Percentiles rank a stretch among this genome's conserved stretches.
Conservation (phyloP, 75 land plant species). For the Azolla pinnata region DNA sequence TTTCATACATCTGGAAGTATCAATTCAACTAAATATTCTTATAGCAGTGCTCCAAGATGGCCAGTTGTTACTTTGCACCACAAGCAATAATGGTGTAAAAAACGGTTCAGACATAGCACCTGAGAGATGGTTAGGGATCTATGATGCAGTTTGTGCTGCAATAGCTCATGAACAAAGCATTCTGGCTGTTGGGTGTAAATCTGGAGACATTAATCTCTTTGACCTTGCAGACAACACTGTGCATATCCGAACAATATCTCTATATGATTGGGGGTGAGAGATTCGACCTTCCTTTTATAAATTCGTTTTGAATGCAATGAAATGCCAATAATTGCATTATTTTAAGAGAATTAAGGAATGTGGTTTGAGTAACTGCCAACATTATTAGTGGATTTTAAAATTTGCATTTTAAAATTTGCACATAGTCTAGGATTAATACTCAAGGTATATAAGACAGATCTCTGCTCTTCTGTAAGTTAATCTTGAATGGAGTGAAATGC, state of each 20-base stretch:
- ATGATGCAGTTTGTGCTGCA: constrained; percentile 74
- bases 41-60: constrained; percentile 65
- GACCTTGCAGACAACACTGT: constrained; percentile 60
- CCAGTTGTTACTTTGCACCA: constrained; percentile 48
- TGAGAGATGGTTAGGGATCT: constrained; percentile 52
- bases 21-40: constrained; percentile 43
- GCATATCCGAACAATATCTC: constrained; percentile 69
- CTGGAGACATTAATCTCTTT: constrained; percentile 74
- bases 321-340: too few species aligned
- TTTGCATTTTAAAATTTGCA: background rate
- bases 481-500: too few species aligned
- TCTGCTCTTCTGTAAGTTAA: too few species aligned
- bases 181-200: constrained; percentile 78
- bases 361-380: too few species aligned
- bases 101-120: constrained; percentile 49
- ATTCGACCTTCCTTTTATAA: background rate
- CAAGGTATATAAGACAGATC: background rate
- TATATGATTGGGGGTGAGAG: constrained; percentile 95
- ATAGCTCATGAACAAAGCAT: constrained; percentile 68
- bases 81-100: constrained; percentile 64
- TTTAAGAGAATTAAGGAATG: too few species aligned
- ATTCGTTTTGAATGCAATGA: background rate
- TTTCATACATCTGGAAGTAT: constrained; percentile 57
- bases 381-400: too few species aligned
- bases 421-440: background rate